These are phyloP conservation scores for Talaromyces amestolkiae DNA, from an alignment of 2,329 filamentous ascomycete species.

Conservation along the genomic window DNA sequence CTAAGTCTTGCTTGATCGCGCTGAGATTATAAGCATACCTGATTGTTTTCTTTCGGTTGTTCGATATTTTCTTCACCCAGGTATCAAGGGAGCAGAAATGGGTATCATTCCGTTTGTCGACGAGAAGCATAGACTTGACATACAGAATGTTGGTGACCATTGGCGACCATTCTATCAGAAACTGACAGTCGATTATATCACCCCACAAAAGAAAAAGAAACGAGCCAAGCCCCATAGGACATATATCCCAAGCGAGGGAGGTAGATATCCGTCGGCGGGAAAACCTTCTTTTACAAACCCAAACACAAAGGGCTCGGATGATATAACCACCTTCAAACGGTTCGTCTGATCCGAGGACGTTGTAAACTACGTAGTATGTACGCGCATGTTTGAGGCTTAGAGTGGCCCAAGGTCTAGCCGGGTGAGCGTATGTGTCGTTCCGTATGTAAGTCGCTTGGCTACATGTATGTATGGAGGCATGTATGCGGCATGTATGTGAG, in stretches of 20 bases:
- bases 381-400: conserved; percentile 1
- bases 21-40: not conserved
- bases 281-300: no score
- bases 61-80: not conserved
- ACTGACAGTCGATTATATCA: not conserved
- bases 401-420: not conserved
- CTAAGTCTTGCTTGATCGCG: not conserved
- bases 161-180: not conserved
- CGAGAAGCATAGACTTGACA: not conserved
- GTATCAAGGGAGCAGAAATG: not conserved
- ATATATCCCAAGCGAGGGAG: not conserved
- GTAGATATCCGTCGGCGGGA: not conserved
- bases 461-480: not conserved
- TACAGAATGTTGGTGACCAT: not conserved
- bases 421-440: not conserved
- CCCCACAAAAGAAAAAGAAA: not conserved
- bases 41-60: not conserved
- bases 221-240: not conserved
- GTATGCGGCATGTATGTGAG: not conserved
- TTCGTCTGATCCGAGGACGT: not conserved
- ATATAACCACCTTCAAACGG: not conserved
- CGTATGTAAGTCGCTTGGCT: not conserved
- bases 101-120: not conserved
- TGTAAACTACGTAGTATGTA: no score
- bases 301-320: not conserved